A percentile compares a stretch with the other conserved stretches of the same genome.
Evolutionary conservation across 148 eudicot genomes (phyloP).

Genomic region (Rhododendron griersonianum): DNA sequence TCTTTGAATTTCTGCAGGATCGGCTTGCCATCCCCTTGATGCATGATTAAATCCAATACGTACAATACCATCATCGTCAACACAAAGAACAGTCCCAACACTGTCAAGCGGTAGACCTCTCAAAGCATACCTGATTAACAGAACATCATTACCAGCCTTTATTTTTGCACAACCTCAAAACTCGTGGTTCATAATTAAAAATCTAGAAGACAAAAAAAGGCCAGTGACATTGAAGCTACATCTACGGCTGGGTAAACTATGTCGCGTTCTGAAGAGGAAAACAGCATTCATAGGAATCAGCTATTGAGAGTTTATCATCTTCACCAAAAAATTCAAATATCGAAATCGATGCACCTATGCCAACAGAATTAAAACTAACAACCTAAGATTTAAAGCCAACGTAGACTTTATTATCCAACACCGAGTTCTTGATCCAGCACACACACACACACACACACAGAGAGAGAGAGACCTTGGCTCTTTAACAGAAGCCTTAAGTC

Average conservation of each 20-base stretch:
- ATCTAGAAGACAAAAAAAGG: not conserved
- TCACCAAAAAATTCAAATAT: not conserved
- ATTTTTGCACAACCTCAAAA: not conserved
- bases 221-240: not conserved
- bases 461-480: slow-evolving; percentile 63
- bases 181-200: not conserved
- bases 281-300: not conserved
- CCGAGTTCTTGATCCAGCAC: not conserved
- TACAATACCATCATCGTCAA: slow-evolving; percentile 92
- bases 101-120: slow-evolving; percentile 82
- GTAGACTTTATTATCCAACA: not conserved
- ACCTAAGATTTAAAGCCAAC: not conserved
- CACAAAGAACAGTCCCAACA: slow-evolving; percentile 86
- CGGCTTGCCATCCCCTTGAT: slow-evolving; percentile 96
- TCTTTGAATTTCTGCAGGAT: slow-evolving; percentile 92
- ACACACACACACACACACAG: too few species aligned
- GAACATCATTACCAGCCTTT: not conserved
- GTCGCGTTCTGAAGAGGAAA: not conserved
- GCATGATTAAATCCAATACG: slow-evolving; percentile 97
- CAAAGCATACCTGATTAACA: slow-evolving; percentile 65
- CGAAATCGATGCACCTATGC: not conserved
- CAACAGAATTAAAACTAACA: not conserved
- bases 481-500: slow-evolving; percentile 60
- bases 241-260: not conserved
- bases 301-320: not conserved